Base-by-base conservation (phyloP, 2,329 filamentous ascomycete genomes). In the Periconia macrospinosa region DNA sequence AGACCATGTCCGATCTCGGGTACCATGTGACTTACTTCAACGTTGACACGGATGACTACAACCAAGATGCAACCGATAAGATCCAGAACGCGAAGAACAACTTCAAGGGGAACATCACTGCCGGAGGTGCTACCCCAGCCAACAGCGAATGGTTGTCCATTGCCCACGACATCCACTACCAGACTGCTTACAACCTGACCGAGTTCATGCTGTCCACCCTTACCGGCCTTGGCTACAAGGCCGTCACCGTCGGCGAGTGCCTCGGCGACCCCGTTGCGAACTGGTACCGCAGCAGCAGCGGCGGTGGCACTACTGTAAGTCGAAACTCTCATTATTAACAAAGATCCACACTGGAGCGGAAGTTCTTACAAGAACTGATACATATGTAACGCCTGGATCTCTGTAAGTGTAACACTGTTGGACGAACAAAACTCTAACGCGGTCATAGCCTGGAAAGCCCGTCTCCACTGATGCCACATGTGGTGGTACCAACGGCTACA, bases 11-110 rank as follows among this genome's bases (percentile, higher is more conserved):
- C 37, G 68, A 66, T 44, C 67, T 86, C 47, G 81, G 81, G 52
- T 86, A 85, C 75, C 83, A 84, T 64, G 78, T 86, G 63, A 81
- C 83, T 62, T 86, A 83, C 61, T 78, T 85, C 63, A 81, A 86
- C 57, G 74, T 87, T 46, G 84, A 87, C 65, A 79, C 83, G 1
- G 80, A 83, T 47, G 85, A 87, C 71, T 86, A 85, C 77, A 80
- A 85, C 63, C 78, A 82, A 48, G 71, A 78, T 54, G 73, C 77
- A 3, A 75, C 82, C 0, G 66, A 71, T 51, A 60, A 74, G 53
- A 81, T 81, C 47, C 76, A 81, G 57, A 79, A 81, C 68, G 80
- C 82, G 62, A 76, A 85, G 74, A 71, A 80, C 60, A 77, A 75
- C 59, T 85, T 86, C 72, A 65, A 72, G 55, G 66, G 73, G 27